Percentiles rank a stretch among this genome's conserved stretches.
Conservation (phyloP, 805 yeast genomes). For the Scheffersomyces spartinae region DNA sequence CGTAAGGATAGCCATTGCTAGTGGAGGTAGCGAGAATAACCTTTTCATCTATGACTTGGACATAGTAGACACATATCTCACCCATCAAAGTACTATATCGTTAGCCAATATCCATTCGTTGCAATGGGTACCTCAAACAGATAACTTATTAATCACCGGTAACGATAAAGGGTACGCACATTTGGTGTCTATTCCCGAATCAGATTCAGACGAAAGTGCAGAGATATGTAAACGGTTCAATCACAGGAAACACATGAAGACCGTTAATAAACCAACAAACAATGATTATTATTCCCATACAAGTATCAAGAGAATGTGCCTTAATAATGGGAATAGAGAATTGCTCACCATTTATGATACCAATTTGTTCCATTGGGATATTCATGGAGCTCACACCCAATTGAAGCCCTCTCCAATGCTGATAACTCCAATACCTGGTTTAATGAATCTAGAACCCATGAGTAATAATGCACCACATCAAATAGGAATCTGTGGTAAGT, state of each 20-base stretch:
- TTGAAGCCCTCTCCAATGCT: constrained; percentile 37
- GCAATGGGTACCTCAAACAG: constrained; percentile 41
- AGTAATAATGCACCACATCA: too few species aligned
- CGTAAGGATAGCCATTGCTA: constrained; percentile 36
- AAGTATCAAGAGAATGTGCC: constrained; percentile 17
- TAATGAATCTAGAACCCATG: constrained; percentile 39
- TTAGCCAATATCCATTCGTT: constrained; percentile 43
- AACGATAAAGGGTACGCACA: constrained; percentile 69
- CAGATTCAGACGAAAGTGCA: constrained; percentile 40
- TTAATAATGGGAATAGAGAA: constrained; percentile 26
- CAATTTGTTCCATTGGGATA: constrained; percentile 69
- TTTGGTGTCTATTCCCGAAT: constrained; percentile 55
- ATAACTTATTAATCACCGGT: constrained; percentile 50
- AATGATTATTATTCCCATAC: too few species aligned
- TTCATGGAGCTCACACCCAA: constrained; percentile 37
- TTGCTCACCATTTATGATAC: constrained; percentile 57
- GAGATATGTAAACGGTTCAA: constrained; percentile 70
- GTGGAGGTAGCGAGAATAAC: constrained; percentile 34
- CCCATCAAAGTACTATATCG: constrained; percentile 49
- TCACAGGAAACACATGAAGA: constrained; percentile 53
- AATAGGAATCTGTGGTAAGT: constrained; percentile 53
- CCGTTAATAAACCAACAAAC: too few species aligned
- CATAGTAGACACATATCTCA: constrained; percentile 25
- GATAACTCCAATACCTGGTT: constrained; percentile 40
- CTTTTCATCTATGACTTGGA: constrained; percentile 41